Evolutionary conservation across 2,329 filamentous ascomycete genomes (phyloP), one percentile per base, ranked within the genome.

Genomic region (Trichoderma sp.): DNA sequence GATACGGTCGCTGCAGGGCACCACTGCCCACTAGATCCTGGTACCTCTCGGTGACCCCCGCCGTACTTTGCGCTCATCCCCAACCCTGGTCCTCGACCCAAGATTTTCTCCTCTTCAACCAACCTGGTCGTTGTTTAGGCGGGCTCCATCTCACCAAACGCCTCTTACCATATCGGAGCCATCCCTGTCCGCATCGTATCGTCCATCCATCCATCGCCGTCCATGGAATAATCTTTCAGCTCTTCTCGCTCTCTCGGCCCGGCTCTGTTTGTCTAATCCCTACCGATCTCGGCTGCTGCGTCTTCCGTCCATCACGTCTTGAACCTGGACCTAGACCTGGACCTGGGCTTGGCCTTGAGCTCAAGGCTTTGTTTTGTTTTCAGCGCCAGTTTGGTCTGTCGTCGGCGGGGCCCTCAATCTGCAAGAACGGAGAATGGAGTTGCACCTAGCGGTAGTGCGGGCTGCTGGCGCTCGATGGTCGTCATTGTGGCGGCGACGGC

Each of bases 231-330:
- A 29, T n/a, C 29, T 29, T 62, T 73, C 38, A 64, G 69, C 69
- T 65, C 29, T 53, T 45, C 29, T 3, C 27, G 14, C 24, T 50
- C 16, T 65, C 38, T 73, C 38, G 38, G 69, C 69, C 60, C 69
- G 60, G 59, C 60, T 45, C 31, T 73, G 67, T 56, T 53, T 59
- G 35, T 38, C 60, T 16, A 45, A 72, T 64, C 69, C 60, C 33
- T 73, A 33, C 60, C 60, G 69, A 73, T 73, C 69, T 65, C 38
- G 60, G 69, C 21, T 65, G 29, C 21, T 56, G 21, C 21, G n/a
- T 33, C 24, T n/a, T 71, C 24, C 14, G 24, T 11, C 53, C 29
- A 9, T 45, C 21, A 21, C 5, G 18, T 6, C 24, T 16, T 27
- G 27, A 27, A 27, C 27, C 27, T 29, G 29, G 29, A 1, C 29